phyloP scores from a whole-genome alignment of 768 basidiomycete genomes.

The Clitopilus hobsonii region DNA sequence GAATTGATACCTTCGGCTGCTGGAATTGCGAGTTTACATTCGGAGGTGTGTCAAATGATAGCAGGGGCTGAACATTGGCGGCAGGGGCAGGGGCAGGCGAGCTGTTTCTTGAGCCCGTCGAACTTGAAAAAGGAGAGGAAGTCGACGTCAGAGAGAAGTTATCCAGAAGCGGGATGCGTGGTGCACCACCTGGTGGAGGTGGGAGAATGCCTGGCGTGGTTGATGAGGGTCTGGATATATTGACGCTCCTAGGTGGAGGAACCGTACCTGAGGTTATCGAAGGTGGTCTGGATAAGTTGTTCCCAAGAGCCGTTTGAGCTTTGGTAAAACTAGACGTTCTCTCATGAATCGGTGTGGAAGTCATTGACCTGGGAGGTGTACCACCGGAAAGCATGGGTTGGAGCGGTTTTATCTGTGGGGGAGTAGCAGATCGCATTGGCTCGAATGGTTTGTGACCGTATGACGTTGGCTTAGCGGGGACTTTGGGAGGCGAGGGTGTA shows the following conservation, averaged over 20 bases:
- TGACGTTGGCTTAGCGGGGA: conserved; percentile 27
- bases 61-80: not conserved
- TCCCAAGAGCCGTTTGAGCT: not conserved
- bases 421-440: not conserved
- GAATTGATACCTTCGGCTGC: not conserved
- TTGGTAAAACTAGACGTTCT: not conserved
- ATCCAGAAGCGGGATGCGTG: not conserved
- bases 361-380: not conserved
- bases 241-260: conserved; percentile 10
- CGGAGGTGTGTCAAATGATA: not conserved
- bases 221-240: not conserved
- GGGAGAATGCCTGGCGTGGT: conserved; percentile 8
- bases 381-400: conserved; percentile 4
- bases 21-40: not conserved
- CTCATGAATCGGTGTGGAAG: conserved; percentile 5
- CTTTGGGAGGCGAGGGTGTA: conserved; percentile 44
- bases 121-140: not conserved
- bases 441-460: conserved; percentile 6
- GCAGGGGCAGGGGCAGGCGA: not conserved
- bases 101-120: not conserved
- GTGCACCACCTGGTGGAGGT: conserved; percentile 3
- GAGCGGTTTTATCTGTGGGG: not conserved
- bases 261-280: conserved; percentile 4
- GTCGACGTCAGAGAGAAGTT: not conserved
- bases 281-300: not conserved